These are phyloP conservation scores for Telfairia occidentalis DNA, from an alignment of 331 rosid genomes.

Conservation along the genomic window DNA sequence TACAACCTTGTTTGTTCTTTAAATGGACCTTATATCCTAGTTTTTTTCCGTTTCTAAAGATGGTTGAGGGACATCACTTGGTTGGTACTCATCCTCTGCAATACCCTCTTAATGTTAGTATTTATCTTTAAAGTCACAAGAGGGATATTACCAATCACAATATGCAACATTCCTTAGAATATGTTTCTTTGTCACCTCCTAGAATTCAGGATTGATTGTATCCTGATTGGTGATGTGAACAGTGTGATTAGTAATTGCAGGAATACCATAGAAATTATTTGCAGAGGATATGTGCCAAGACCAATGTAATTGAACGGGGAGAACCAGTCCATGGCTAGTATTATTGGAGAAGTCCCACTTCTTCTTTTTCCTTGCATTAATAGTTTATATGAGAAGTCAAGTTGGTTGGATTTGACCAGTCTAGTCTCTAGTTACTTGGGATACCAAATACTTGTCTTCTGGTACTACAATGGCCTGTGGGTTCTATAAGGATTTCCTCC, in stretches of 20 bases:
- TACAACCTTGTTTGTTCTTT: neutral
- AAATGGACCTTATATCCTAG: neutral
- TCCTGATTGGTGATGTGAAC: constrained; percentile 21
- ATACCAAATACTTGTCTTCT: constrained; percentile 3
- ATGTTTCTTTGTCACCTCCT: constrained; percentile 16
- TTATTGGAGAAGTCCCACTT: constrained; percentile 25
- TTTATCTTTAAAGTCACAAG: constrained; percentile 8
- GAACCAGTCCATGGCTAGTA: constrained; percentile 19
- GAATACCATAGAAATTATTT: constrained; percentile 22
- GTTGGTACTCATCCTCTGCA: neutral
- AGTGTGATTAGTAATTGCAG: constrained; percentile 33
- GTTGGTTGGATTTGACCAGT: constrained; percentile 7
- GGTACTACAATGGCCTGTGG: neutral
- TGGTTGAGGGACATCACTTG: neutral
- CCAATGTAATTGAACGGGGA: constrained; percentile 25
- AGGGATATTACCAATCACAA: constrained; percentile 22
- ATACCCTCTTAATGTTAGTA: constrained; percentile 18
- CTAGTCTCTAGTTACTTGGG: constrained; percentile 12
- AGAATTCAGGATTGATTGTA: constrained; percentile 20
- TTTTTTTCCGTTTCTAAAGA: neutral
- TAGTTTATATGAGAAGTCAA: constrained; percentile 5
- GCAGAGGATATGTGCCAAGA: constrained; percentile 21
- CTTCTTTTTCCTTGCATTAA: constrained; percentile 13
- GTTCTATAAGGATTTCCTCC: neutral
- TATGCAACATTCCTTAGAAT: constrained; percentile 26